Evolutionary conservation across 768 basidiomycete species (phyloP).

Genomic region (Lentinula sp.): DNA sequence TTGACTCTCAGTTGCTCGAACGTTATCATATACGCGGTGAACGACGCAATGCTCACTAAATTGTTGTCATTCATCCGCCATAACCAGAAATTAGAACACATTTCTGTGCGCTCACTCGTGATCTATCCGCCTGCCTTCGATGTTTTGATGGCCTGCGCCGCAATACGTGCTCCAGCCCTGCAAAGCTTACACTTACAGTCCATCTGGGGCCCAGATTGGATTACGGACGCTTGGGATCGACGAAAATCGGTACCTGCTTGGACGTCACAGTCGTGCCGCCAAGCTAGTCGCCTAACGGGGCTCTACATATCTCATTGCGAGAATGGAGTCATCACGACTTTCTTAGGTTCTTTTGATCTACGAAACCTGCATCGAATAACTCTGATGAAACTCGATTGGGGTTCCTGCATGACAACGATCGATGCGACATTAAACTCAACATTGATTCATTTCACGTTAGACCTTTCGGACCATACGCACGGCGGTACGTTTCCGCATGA

Average conservation of each 20-base stretch:
- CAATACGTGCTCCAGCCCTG: background rate
- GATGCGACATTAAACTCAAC: background rate
- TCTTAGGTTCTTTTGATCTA: background rate
- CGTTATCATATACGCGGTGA: background rate
- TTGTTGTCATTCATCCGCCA: slow-evolving; percentile 1
- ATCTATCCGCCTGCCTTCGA: background rate
- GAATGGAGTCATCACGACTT: background rate
- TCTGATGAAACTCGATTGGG: background rate
- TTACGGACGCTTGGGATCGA: background rate
- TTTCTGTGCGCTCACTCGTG: background rate
- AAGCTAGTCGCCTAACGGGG: background rate
- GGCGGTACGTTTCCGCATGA: background rate
- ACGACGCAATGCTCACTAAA: background rate
- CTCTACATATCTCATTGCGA: background rate
- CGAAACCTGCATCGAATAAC: background rate
- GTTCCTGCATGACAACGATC: background rate
- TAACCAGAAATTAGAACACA: background rate
- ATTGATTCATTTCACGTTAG: background rate
- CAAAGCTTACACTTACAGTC: background rate
- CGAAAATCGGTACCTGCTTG: background rate
- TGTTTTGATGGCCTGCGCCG: background rate
- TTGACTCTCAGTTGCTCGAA: background rate
- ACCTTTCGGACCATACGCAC: background rate
- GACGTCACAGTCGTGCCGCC: background rate
- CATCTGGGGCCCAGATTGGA: slow-evolving; percentile 1